Conservation (phyloP, 78 protist species). For the Carpediemonas membranifera region DNA sequence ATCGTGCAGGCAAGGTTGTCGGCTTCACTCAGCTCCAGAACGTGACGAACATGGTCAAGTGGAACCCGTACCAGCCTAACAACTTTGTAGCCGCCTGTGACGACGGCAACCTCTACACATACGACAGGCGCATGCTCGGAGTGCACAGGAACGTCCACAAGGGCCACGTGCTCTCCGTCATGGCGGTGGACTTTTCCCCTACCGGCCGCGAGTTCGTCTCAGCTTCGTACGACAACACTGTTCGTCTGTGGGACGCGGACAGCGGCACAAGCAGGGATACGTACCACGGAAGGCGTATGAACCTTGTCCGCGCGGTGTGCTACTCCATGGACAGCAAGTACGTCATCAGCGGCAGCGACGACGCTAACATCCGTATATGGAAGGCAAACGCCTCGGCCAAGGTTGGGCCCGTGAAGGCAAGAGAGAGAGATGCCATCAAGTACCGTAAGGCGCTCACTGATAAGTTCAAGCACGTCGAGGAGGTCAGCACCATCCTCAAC, state of each 20-base stretch:
- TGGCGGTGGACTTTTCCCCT: not conserved
- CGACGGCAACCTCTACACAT: no score
- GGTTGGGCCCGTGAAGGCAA: not conserved
- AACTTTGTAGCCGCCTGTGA: no score
- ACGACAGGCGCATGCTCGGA: no score
- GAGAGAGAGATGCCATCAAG: no score
- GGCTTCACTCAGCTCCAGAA: no score
- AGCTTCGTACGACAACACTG: not conserved
- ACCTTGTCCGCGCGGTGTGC: not conserved
- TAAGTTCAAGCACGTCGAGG: no score
- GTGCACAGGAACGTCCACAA: not conserved
- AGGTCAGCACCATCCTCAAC: no score
- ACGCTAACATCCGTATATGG: not conserved
- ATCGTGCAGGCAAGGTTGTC: no score
- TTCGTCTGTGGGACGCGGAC: not conserved
- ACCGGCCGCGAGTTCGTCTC: not conserved
- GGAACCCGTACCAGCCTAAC: no score
- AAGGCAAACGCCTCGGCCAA: not conserved
- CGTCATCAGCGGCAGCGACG: not conserved
- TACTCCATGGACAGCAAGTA: not conserved
- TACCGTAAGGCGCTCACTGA: no score
- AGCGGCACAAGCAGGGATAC: not conserved
- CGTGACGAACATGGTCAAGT: no score
- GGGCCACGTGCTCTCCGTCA: not conserved
- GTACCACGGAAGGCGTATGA: not conserved